Base-by-base conservation (phyloP, 1,139 yeast genomes). In the Candida sp. region DNA sequence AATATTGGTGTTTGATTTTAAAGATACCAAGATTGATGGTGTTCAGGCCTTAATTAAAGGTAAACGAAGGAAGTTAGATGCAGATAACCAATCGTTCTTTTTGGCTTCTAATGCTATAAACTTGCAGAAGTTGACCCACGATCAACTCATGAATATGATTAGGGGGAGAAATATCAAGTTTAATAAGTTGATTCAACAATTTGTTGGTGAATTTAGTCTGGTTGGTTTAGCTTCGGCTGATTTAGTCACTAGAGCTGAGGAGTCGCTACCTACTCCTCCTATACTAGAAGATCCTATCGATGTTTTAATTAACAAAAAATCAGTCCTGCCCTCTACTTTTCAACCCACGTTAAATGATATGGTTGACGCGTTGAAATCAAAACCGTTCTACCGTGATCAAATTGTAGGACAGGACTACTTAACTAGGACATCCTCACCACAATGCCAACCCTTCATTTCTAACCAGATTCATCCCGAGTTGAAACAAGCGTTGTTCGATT, bases 1-100 rank as follows among this genome's bases (percentile, higher is more conserved):
- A 51, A 55, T 87, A 3, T 67, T 90, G 23, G 71, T 89, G 1
- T 85, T 90, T 58, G 95, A 87, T 54, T 88, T 90, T 59, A 72
- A 80, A 19, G 97, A 90, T 61, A 88, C 89, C 29, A 66, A 68
- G 40, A 52, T 72, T 2, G 71, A 71, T 45, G 70, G 75, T 2
- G 64, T 73, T 21, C 76, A 72, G 1, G 58, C 65, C 1, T 46
- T 57, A 1, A 52, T 60, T 34, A 64, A 58, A 35, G 57, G 58
- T 4, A 53, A 54, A 29, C 49, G 61, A 45, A 49, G 54, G 40
- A 51, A 53, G 43, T 45, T 52, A 43, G 36, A 42, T 19, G 43
- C 46, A 15, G 46, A 49, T 3, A 43, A 36, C 23, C 42, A 34
- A 33, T 43, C 45, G 49, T 64, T 68, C 43, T 69, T 69, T 44